Percentiles rank a stretch among this genome's conserved stretches.
Evolutionary conservation across 805 yeast species (phyloP).

Genomic region (Danielia oregonensis): DNA sequence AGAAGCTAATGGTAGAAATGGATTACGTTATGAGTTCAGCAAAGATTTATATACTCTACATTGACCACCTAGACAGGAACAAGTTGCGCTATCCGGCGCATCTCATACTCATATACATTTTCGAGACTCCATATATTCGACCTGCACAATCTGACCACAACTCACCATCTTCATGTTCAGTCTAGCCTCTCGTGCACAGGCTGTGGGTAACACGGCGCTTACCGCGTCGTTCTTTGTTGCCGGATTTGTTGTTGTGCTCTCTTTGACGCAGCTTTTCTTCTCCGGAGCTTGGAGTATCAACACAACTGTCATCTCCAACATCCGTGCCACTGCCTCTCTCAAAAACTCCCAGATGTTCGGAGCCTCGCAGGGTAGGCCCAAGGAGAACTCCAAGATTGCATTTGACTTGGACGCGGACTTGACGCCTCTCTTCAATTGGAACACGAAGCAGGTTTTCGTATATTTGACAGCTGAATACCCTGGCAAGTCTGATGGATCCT

Average conservation of each 20-base stretch:
- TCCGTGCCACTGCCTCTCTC: constrained; percentile 36
- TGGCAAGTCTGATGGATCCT: constrained; percentile 40
- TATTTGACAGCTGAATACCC: constrained; percentile 84
- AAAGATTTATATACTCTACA: too few species aligned
- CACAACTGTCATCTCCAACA: constrained; percentile 33
- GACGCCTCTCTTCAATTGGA: constrained; percentile 86
- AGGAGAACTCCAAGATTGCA: constrained; percentile 67
- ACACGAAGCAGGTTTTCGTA: constrained; percentile 92
- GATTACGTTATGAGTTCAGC: too few species aligned
- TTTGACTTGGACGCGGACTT: constrained; percentile 78
- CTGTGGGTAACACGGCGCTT: constrained; percentile 49
- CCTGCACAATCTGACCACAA: too few species aligned
- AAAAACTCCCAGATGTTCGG: constrained; percentile 66
- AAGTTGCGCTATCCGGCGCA: too few species aligned
- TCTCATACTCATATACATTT: too few species aligned
- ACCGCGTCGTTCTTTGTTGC: constrained; percentile 48
- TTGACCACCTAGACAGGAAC: too few species aligned
- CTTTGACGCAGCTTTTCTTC: constrained; percentile 46
- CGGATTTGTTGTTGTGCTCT: constrained; percentile 44
- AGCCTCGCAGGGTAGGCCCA: constrained; percentile 58
- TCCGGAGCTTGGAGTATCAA: constrained; percentile 43
- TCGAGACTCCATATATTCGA: too few species aligned
- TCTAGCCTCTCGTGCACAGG: constrained; percentile 39
- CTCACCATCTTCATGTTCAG: too few species aligned
- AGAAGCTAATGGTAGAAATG: too few species aligned